Conservation (phyloP, 2,329 filamentous ascomycete species). For the Ophiostoma sp. region DNA sequence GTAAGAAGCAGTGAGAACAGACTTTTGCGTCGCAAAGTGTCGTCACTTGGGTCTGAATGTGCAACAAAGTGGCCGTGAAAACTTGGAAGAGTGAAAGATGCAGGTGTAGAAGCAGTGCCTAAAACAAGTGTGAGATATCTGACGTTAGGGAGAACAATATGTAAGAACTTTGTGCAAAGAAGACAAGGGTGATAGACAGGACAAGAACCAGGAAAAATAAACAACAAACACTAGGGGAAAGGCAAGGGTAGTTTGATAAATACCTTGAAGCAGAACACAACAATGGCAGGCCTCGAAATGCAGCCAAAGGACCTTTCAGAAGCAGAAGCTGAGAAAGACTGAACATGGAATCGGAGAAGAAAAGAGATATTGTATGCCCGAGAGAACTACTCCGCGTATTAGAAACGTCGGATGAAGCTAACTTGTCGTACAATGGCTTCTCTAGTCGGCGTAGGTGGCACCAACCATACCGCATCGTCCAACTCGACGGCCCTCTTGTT, state of each 20-base stretch:
- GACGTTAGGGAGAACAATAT: no score
- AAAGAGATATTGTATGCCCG: neutral
- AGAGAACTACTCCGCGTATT: constrained; percentile 5
- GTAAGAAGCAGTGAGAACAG: constrained; percentile 8
- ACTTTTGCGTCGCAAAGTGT: neutral
- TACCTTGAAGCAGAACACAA: neutral
- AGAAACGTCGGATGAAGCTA: constrained; percentile 18
- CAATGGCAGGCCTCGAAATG: neutral
- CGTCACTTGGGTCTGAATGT: neutral
- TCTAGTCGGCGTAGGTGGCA: neutral
- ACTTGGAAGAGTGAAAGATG: neutral
- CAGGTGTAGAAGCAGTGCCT: neutral
- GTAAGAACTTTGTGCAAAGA: neutral
- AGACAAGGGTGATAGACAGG: neutral
- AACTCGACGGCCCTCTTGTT: neutral
- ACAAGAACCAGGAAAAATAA: neutral
- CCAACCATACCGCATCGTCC: constrained; percentile 5
- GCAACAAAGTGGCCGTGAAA: neutral
- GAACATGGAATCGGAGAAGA: neutral
- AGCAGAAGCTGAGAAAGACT: neutral
- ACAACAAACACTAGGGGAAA: neutral
- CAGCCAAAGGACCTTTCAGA: neutral
- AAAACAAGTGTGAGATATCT: neutral
- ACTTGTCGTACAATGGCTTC: constrained; percentile 9
- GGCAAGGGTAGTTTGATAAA: neutral